phyloP scores from a whole-genome alignment of 2,329 filamentous ascomycete genomes.

The Periconia sp. region DNA sequence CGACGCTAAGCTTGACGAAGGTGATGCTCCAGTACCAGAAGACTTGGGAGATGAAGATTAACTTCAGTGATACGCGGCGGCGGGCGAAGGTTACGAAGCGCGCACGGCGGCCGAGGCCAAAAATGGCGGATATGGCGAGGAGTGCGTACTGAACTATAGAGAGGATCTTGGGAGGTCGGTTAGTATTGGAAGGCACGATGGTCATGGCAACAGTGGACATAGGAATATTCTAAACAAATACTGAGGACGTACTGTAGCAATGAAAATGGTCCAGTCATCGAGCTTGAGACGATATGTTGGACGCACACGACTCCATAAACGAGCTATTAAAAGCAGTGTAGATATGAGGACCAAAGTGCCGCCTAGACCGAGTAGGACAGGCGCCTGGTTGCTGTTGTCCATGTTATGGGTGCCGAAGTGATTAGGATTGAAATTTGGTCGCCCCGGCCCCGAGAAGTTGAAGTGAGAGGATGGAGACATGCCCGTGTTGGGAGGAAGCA shows the following conservation, averaged over 20 bases:
- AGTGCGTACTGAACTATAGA: conserved; percentile 25
- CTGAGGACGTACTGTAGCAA: conserved; percentile 20
- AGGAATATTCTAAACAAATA: neutral
- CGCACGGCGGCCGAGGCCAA: conserved; percentile 30
- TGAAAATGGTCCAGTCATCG: conserved; percentile 29
- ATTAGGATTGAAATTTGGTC: conserved; percentile 5
- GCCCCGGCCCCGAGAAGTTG: neutral
- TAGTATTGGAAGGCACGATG: neutral
- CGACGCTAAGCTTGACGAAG: conserved; percentile 31
- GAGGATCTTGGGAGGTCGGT: conserved; percentile 19
- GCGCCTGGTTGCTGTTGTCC: conserved; percentile 23
- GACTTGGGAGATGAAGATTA: conserved; percentile 32
- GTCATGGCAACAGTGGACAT: too few relatives aligned
- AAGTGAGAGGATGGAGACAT: neutral
- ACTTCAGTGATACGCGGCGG: conserved; percentile 20
- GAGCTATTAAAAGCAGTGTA: conserved; percentile 21
- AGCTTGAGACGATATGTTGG: conserved; percentile 16
- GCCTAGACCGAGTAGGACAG: conserved; percentile 27
- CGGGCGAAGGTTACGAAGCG: conserved; percentile 22
- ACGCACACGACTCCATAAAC: conserved; percentile 25
- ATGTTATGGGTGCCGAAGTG: neutral
- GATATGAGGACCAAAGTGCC: conserved; percentile 24
- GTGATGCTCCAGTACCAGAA: conserved; percentile 36
- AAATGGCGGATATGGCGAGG: conserved; percentile 18
- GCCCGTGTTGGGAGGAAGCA: neutral